Conservation (phyloP, 2,329 filamentous ascomycete species). For the Didymella pomorum region DNA sequence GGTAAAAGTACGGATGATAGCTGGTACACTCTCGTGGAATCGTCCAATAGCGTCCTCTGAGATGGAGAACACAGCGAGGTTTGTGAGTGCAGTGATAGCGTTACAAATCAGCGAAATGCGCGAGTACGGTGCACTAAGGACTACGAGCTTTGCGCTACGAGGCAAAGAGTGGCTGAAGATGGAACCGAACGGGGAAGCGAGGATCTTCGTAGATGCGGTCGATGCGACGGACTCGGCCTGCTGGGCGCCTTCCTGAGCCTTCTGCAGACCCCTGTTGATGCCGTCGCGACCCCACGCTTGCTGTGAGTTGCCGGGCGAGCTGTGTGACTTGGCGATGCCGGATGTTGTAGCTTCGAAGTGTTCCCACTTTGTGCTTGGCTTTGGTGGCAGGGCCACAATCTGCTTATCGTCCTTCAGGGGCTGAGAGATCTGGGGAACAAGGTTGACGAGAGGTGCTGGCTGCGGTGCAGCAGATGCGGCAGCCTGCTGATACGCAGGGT, state of each 20-base stretch:
- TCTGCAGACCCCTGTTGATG: constrained; percentile 45
- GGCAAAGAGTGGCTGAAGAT: constrained; percentile 76
- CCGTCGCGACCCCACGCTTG: constrained; percentile 48
- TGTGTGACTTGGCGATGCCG: constrained; percentile 56
- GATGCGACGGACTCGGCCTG: constrained; percentile 38
- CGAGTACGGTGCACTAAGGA: constrained; percentile 78
- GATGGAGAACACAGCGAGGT: constrained; percentile 76
- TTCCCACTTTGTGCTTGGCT: constrained; percentile 46
- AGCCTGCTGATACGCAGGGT: constrained; percentile 35
- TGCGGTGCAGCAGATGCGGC: constrained; percentile 26
- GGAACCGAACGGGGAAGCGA: constrained; percentile 64
- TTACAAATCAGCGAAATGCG: constrained; percentile 55
- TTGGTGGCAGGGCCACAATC: constrained; percentile 55
- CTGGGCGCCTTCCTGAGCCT: constrained; percentile 40
- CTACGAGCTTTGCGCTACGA: constrained; percentile 69
- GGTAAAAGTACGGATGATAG: constrained; percentile 77
- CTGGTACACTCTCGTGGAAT: constrained; percentile 81
- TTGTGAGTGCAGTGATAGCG: constrained; percentile 73
- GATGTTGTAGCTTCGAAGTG: constrained; percentile 43
- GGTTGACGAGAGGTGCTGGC: constrained; percentile 48
- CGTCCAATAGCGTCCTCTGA: constrained; percentile 84
- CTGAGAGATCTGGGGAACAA: constrained; percentile 60
- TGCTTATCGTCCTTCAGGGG: constrained; percentile 57
- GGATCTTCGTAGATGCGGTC: constrained; percentile 38
- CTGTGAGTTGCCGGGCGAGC: constrained; percentile 43